phyloP scores from a whole-genome alignment of 345 rosid genomes.

The Acer yangbiense region DNA sequence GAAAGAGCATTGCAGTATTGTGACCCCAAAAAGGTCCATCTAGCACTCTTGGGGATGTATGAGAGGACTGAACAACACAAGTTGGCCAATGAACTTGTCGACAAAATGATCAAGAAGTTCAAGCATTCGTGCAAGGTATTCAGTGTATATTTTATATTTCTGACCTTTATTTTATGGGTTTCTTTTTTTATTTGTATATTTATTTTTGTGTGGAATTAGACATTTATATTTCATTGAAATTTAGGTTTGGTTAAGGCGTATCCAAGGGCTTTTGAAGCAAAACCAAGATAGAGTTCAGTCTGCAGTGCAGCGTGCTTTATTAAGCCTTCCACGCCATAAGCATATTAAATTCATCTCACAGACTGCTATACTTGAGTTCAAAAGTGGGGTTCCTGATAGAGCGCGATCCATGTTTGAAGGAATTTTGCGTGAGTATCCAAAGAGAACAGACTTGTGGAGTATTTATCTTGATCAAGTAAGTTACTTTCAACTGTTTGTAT shows the following conservation, averaged over 20 bases:
- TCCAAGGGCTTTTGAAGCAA: constrained; percentile 58
- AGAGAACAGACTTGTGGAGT: constrained; percentile 95
- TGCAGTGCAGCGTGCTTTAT: constrained; percentile 65
- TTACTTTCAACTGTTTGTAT: constrained; percentile 3
- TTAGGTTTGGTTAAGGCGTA: constrained; percentile 79
- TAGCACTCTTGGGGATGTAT: constrained; percentile 80
- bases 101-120: constrained; percentile 83
- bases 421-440: constrained; percentile 83
- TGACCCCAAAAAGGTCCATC: constrained; percentile 79
- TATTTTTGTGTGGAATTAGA: not conserved
- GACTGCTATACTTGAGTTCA: constrained; percentile 85
- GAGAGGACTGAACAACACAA: constrained; percentile 80
- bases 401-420: constrained; percentile 90
- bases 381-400: constrained; percentile 84
- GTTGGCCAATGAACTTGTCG: constrained; percentile 73
- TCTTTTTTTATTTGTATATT: not conserved
- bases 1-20: constrained; percentile 87
- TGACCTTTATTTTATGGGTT: constrained; percentile 9
- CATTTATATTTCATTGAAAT: constrained; percentile 8
- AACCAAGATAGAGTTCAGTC: constrained; percentile 66
- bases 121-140: constrained; percentile 92
- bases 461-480: constrained; percentile 91
- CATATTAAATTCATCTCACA: constrained; percentile 88
- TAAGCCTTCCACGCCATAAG: constrained; percentile 81
- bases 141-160: not conserved